These are phyloP conservation scores for Lentinula novae-zelandiae DNA, from an alignment of 1,284 basidiomycete species.

Conservation along the genomic window DNA sequence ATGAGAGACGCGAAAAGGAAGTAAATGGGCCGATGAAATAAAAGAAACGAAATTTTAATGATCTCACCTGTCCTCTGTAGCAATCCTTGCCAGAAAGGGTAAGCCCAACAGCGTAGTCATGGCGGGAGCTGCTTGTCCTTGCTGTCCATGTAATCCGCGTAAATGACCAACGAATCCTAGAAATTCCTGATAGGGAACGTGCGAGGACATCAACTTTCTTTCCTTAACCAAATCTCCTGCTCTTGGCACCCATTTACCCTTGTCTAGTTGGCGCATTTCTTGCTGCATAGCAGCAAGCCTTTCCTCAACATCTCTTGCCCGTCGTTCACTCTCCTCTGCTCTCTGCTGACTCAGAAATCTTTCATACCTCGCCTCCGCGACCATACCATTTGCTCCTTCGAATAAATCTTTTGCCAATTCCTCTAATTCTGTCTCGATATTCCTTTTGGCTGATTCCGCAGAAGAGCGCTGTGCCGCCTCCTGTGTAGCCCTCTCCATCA, in stretches of 20 bases:
- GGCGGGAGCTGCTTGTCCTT: slow-evolving; percentile 52
- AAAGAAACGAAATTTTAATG: slow-evolving; percentile 20
- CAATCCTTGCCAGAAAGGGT: slow-evolving; percentile 81
- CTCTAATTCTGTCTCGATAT: slow-evolving; percentile 89
- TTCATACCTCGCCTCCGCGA: slow-evolving; percentile 83
- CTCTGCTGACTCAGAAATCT: slow-evolving; percentile 78
- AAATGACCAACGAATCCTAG: slow-evolving; percentile 79
- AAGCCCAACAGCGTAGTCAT: slow-evolving; percentile 73
- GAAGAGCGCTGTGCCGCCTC: slow-evolving; percentile 90
- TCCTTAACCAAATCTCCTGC: slow-evolving; percentile 54
- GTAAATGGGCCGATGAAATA: background rate
- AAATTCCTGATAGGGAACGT: slow-evolving; percentile 87
- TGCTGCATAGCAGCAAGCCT: slow-evolving; percentile 62
- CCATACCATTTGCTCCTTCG: slow-evolving; percentile 89
- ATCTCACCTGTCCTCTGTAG: slow-evolving; percentile 83
- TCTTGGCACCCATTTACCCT: slow-evolving; percentile 25
- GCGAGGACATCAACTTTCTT: slow-evolving; percentile 62
- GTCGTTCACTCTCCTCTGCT: slow-evolving; percentile 82
- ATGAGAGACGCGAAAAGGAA: background rate
- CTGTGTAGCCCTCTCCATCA: slow-evolving; percentile 93
- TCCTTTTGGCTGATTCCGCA: slow-evolving; percentile 79
- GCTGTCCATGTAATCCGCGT: slow-evolving; percentile 59
- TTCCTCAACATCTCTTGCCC: slow-evolving; percentile 79
- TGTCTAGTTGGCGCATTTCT: slow-evolving; percentile 46
- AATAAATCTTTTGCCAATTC: slow-evolving; percentile 90